A percentile compares a stretch with the other conserved stretches of the same genome.
Conservation (phyloP, 108 stramenopile species). For the Skeletonema tropicum region DNA sequence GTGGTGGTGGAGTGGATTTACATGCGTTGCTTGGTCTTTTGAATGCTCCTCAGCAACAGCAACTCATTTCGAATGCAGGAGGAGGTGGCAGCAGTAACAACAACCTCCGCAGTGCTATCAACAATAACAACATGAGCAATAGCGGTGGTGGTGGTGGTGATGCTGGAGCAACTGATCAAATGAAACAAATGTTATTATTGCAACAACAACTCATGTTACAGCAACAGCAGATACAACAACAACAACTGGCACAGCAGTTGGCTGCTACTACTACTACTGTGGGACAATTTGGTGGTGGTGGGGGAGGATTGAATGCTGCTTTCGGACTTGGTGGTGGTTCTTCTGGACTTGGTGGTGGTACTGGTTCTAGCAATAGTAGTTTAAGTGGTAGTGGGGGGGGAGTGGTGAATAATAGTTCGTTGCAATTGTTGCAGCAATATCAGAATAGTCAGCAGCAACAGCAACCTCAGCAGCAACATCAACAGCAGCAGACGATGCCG, state of each 20-base stretch:
- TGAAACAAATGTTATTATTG: slow-evolving; percentile 36
- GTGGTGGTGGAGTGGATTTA: background rate
- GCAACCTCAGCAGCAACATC: too few species aligned
- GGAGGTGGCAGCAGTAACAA: background rate
- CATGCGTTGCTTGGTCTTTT: background rate
- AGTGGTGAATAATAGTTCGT: slow-evolving; percentile 7
- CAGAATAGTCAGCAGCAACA: slow-evolving; percentile 19
- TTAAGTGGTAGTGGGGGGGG: background rate
- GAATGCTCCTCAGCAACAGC: background rate
- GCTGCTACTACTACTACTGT: background rate
- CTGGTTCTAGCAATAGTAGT: slow-evolving; percentile 26
- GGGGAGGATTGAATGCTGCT: background rate
- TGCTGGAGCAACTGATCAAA: slow-evolving; percentile 9
- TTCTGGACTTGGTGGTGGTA: too few species aligned
- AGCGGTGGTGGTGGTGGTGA: background rate
- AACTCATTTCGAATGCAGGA: background rate
- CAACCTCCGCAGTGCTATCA: too few species aligned
- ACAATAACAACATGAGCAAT: too few species aligned
- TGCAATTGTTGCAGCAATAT: slow-evolving; percentile 30
- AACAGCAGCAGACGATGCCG: too few species aligned
- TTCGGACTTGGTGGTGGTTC: too few species aligned
- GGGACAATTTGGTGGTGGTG: background rate
- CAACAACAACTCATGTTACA: slow-evolving; percentile 35
- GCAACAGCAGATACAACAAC: slow-evolving; percentile 29
- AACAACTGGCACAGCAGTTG: slow-evolving; percentile 21